Conservation (phyloP, 2,329 filamentous ascomycete genomes). For the Rhynchosporium secalis region DNA sequence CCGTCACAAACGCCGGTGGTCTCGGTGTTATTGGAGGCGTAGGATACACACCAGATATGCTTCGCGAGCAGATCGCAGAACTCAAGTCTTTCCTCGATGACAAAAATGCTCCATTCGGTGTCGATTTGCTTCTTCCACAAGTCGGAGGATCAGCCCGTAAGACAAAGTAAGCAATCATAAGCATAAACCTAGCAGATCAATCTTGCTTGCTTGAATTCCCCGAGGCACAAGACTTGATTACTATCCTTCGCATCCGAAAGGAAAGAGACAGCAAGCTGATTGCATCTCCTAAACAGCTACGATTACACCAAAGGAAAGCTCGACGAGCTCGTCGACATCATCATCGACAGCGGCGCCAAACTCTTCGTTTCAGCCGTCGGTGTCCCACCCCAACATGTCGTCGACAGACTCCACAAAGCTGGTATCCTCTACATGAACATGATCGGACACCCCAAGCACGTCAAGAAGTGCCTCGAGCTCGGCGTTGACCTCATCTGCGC, state of each 20-base stretch:
- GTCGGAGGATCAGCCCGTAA: conserved; percentile 92
- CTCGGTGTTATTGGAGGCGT: conserved; percentile 95
- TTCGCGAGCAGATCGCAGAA: conserved; percentile 90
- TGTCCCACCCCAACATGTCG: conserved; percentile 82
- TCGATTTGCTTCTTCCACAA: conserved; percentile 90
- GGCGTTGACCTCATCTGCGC: conserved; percentile 97
- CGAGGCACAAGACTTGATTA: conserved; percentile 12
- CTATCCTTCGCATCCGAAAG: conserved; percentile 10
- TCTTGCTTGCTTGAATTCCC: conserved; percentile 13
- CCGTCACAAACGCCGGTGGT: conserved; percentile 94
- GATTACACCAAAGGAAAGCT: conserved; percentile 99
- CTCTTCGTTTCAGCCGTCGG: conserved; percentile 97
- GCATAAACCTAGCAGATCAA: conserved; percentile 24
- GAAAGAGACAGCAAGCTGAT: conserved; percentile 26
- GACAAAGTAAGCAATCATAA: conserved; percentile 81
- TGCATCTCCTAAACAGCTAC: conserved; percentile 61
- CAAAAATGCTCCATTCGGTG: conserved; percentile 93
- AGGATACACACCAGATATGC: conserved; percentile 96
- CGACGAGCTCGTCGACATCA: conserved; percentile 81
- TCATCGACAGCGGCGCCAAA: conserved; percentile 87
- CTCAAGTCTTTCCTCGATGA: conserved; percentile 84
- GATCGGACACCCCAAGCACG: conserved; percentile 99
- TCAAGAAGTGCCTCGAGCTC: conserved; percentile 89
- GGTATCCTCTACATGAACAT: conserved; percentile 99
- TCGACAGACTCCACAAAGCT: conserved; percentile 83